A percentile compares a stretch with the other conserved stretches of the same genome.
Evolutionary conservation across 768 basidiomycete species (phyloP).

Genomic region (Sporobolomyces pararoseus): DNA sequence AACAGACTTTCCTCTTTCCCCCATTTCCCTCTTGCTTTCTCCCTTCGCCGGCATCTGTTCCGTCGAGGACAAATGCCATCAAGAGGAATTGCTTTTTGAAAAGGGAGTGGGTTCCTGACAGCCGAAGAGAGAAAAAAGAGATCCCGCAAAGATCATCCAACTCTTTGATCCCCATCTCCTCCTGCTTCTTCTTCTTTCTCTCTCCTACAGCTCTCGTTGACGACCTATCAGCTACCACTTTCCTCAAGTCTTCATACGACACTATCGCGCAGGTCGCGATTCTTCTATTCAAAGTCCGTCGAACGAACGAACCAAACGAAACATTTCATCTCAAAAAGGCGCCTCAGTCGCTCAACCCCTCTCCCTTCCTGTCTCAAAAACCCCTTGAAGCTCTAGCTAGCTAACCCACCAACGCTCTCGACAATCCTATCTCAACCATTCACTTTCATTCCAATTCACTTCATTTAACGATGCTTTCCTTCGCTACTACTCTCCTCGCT

Average conservation of each 20-base stretch:
- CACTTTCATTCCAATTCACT: not conserved
- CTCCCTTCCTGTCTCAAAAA: too few relatives aligned
- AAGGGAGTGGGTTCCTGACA: too few relatives aligned
- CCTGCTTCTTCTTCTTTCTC: not conserved
- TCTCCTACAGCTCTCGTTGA: not conserved
- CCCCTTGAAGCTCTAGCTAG: too few relatives aligned
- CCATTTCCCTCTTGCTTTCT: not conserved
- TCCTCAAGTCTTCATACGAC: not conserved
- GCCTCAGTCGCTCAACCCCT: constrained; percentile 1
- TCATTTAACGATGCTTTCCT: not conserved
- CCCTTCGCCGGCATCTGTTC: not conserved
- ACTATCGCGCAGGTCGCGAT: not conserved
- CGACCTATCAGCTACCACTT: not conserved
- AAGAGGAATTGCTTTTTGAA: not conserved
- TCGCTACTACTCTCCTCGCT: not conserved
- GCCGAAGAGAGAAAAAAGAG: not conserved
- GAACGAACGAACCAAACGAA: constrained; percentile 1
- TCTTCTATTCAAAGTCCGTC: not conserved
- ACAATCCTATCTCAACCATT: too few relatives aligned
- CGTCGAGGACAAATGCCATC: constrained; percentile 8
- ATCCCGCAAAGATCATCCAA: not conserved
- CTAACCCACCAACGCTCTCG: too few relatives aligned
- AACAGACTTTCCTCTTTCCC: not conserved
- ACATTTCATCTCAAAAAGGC: too few relatives aligned
- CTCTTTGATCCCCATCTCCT: not conserved